Evolutionary conservation across 805 yeast genomes (phyloP).

Genomic region (Saccharomycopsis sp.): DNA sequence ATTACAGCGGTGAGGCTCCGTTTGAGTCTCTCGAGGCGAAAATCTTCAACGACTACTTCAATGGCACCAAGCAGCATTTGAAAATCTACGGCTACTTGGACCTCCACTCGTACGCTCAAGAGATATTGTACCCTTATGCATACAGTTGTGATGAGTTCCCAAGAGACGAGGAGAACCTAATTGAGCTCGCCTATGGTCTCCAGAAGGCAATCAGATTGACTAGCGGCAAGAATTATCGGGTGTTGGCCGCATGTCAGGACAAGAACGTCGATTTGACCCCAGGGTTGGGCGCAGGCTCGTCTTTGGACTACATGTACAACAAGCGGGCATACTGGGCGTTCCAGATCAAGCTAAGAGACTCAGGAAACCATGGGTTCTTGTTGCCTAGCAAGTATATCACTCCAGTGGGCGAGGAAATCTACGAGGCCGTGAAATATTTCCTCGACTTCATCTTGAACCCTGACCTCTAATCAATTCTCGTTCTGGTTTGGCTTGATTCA

Average conservation of each 20-base stretch:
- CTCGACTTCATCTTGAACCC: slow-evolving; percentile 45
- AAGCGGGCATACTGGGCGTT: slow-evolving; percentile 72
- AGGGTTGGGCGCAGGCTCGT: slow-evolving; percentile 72
- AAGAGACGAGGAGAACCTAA: slow-evolving; percentile 70
- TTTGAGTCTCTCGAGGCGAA: slow-evolving; percentile 59
- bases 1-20: slow-evolving; percentile 69
- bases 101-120: slow-evolving; percentile 81
- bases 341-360: slow-evolving; percentile 74
- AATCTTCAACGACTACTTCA: slow-evolving; percentile 41
- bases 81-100: slow-evolving; percentile 72
- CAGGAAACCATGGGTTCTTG: slow-evolving; percentile 77
- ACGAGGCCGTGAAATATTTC: slow-evolving; percentile 62
- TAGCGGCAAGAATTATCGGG: slow-evolving; percentile 60
- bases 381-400: slow-evolving; percentile 61
- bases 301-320: slow-evolving; percentile 79
- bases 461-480: slow-evolving; percentile 30
- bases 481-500: too few species aligned
- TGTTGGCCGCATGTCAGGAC: slow-evolving; percentile 73
- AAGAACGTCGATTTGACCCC: slow-evolving; percentile 68
- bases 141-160: slow-evolving; percentile 69
- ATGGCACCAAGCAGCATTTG: slow-evolving; percentile 40
- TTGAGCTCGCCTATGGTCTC: slow-evolving; percentile 76
- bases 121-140: slow-evolving; percentile 76
- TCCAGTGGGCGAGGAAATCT: slow-evolving; percentile 74
- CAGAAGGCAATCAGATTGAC: slow-evolving; percentile 62